A percentile compares a stretch with the other conserved stretches of the same genome.
phyloP scores from a whole-genome alignment of 306 rosid genomes.

The Begonia peltatifolia region DNA sequence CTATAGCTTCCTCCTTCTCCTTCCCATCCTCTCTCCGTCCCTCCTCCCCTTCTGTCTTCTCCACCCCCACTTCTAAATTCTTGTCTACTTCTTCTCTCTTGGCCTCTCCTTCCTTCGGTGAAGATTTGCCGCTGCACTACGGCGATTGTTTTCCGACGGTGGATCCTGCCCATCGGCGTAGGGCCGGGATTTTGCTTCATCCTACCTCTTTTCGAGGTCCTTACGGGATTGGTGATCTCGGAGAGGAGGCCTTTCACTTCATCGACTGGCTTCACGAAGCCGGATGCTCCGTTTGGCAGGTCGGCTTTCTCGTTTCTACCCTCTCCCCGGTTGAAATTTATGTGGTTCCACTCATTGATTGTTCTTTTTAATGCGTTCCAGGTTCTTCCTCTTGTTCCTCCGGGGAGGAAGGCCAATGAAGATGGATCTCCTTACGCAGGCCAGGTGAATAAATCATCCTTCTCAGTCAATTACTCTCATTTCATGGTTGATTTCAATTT shows the following conservation, averaged over 20 bases:
- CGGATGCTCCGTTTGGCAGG: slow-evolving; percentile 91
- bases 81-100: slow-evolving; percentile 3
- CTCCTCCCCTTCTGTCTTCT: not conserved
- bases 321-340: not conserved
- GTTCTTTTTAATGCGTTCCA: slow-evolving; percentile 8
- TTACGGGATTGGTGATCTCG: slow-evolving; percentile 78
- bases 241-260: slow-evolving; percentile 65
- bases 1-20: not conserved
- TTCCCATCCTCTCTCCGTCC: not conserved
- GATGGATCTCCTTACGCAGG: slow-evolving; percentile 65
- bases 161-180: slow-evolving; percentile 31
- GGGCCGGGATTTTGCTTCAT: slow-evolving; percentile 80
- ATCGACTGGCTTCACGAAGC: slow-evolving; percentile 71
- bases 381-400: slow-evolving; percentile 97
- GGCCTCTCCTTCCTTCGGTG: slow-evolving; percentile 12
- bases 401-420: slow-evolving; percentile 77
- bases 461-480: not conserved
- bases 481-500: not conserved
- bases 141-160: slow-evolving; percentile 42
- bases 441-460: slow-evolving; percentile 23
- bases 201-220: slow-evolving; percentile 91
- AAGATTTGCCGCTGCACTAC: slow-evolving; percentile 50
- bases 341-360: too few relatives aligned
- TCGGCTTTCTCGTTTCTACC: slow-evolving; percentile 2
- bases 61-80: not conserved